phyloP scores from a whole-genome alignment of 164 flowering plant genomes.

The Warburgia ugandensis region DNA sequence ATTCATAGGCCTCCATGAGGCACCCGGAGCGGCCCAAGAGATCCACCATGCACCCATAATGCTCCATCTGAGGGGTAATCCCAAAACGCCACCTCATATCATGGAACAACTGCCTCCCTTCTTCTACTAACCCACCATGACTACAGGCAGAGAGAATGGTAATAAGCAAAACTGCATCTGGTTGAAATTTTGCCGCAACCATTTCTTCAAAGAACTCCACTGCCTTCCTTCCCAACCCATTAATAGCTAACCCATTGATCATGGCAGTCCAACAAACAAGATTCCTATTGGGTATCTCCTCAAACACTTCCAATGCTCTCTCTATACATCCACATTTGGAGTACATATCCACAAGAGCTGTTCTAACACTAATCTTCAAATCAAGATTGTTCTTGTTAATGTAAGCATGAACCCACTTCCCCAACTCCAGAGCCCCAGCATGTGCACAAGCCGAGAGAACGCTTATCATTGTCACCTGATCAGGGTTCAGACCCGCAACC shows the following conservation, averaged over 20 bases:
- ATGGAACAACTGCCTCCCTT: conserved; percentile 10
- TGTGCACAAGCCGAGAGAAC: conserved; percentile 47
- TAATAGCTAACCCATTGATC: too few species aligned
- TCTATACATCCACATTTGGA: conserved; percentile 12
- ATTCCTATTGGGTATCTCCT: conserved; percentile 10
- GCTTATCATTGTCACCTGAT: conserved; percentile 45
- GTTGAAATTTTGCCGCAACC: conserved; percentile 8
- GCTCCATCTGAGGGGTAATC: conserved; percentile 13
- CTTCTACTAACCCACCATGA: conserved; percentile 14
- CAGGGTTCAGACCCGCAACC: too few species aligned
- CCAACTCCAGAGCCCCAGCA: conserved; percentile 14
- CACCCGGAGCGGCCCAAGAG: conserved; percentile 14
- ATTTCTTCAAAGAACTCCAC: conserved; percentile 11
- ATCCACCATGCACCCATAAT: conserved; percentile 20
- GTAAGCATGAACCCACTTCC: conserved; percentile 17
- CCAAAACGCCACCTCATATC: conserved; percentile 5
- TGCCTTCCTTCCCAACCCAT: too few species aligned
- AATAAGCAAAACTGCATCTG: conserved; percentile 7
- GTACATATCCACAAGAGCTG: conserved; percentile 16
- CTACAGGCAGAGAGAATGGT: conserved; percentile 8
- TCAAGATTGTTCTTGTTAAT: conserved; percentile 7
- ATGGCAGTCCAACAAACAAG: conserved; percentile 16
- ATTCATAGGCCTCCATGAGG: conserved; percentile 15
- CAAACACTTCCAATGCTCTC: conserved; percentile 14
- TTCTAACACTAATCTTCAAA: conserved; percentile 8